Evolutionary conservation across 495 filamentous ascomycete species (phyloP), one percentile per base, ranked within the genome.

Genomic region (Hypoxylon perforatum): DNA sequence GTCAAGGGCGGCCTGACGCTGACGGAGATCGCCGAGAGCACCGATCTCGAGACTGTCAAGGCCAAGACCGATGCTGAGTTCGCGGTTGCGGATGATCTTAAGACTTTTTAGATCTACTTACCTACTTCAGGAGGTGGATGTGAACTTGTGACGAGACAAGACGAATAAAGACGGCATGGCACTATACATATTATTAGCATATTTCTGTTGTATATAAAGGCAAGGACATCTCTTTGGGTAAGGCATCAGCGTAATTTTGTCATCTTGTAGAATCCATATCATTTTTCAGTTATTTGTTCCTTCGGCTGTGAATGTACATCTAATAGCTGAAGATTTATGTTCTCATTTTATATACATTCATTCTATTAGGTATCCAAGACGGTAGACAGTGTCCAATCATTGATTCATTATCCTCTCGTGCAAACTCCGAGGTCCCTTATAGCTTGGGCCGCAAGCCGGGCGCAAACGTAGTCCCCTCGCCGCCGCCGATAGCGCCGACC

Each of bases 401-500:
- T 41, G 14, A 36, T 62, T 10, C 12, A n/a, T 15, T 22, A 18
- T 38, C 11, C 28, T 35, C 21, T 15, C 22, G 3, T 10, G 1
- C 45, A 21, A 8, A 46, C 73, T 73, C 75, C n/a, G n/a, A n/a
- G n/a, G n/a, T 28, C 25, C 7, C 25, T 28, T 28, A 87, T 71
- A 86, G 73, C 73, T 85, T 85, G 12, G 79, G 65, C 67, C 76
- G 75, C 39, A 80, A 70, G 8, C 77, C 82, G 15, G 84, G 81
- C 23, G 87, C 89, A 82, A 90, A 92, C 52, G 80, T 86, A 28
- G 80, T 86, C 8, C 84, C 85, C 30, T 72, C 67, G 0, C 84
- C 87, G 15, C 79, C 76, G 8, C 88, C 81, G 68, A 94, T 86
- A 1, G 83, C 83, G 69, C 84, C 80, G 0, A 91, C 85, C 68